Conservation (phyloP, 2,329 filamentous ascomycete genomes). For the Arthroderma uncinatum region DNA sequence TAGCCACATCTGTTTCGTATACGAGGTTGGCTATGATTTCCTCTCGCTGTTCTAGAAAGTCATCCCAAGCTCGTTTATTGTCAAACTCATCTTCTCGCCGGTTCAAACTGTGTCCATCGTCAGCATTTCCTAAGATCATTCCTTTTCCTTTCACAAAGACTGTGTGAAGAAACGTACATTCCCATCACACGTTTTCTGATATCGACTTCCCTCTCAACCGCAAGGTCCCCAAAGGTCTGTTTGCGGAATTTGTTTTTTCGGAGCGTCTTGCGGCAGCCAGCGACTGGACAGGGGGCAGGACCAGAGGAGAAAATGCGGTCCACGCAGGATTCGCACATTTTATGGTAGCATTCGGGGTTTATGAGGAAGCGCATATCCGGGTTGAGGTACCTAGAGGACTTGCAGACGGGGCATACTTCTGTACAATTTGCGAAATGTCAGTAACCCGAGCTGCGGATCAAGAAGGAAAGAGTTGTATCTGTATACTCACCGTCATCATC, state of each 20-base stretch:
- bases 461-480: not conserved
- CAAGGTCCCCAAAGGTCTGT: constrained; percentile 81
- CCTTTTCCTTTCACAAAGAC: not conserved
- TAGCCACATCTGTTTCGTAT: constrained; percentile 55
- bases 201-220: constrained; percentile 86
- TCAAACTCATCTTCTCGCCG: constrained; percentile 85
- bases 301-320: constrained; percentile 87
- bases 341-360: constrained; percentile 97
- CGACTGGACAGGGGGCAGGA: constrained; percentile 83
- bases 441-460: not conserved
- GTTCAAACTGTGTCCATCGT: constrained; percentile 53
- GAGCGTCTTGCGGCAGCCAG: constrained; percentile 75
- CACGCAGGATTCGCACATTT: constrained; percentile 95
- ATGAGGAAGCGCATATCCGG: constrained; percentile 88
- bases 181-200: constrained; percentile 66
- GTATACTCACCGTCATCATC: constrained; percentile 4
- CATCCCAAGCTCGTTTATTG: constrained; percentile 69
- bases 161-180: constrained; percentile 31
- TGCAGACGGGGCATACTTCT: constrained; percentile 95
- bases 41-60: constrained; percentile 90
- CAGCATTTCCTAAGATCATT: not conserved
- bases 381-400: constrained; percentile 91
- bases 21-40: constrained; percentile 82
- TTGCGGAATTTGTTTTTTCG: constrained; percentile 72
- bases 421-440: not conserved